A percentile compares a stretch with the other conserved stretches of the same genome.
These are phyloP conservation scores for Thielaviopsis ethacetica DNA, from an alignment of 2,329 filamentous ascomycete species.

Conservation along the genomic window DNA sequence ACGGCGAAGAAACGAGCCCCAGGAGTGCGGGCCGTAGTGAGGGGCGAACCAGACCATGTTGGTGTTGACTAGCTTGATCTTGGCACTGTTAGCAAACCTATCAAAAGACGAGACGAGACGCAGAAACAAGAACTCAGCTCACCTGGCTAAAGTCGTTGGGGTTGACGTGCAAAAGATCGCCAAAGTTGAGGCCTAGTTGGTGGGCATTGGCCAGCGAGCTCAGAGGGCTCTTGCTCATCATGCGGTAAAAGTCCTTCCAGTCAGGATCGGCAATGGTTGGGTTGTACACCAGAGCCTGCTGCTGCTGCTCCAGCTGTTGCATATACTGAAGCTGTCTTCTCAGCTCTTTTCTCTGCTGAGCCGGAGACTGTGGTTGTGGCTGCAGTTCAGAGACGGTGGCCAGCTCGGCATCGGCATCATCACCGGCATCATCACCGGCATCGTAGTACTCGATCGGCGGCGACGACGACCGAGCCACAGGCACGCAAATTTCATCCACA, in stretches of 20 bases:
- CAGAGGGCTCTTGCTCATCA: background rate
- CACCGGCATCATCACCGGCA: too few relatives aligned
- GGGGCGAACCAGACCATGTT: background rate
- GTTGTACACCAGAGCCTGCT: background rate
- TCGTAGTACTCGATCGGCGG: too few relatives aligned
- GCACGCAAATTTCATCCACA: too few relatives aligned
- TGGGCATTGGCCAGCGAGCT: background rate
- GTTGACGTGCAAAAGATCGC: background rate
- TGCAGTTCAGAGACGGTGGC: too few relatives aligned
- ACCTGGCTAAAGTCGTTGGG: background rate
- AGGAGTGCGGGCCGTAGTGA: background rate
- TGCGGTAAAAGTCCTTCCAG: background rate
- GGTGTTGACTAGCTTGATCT: background rate
- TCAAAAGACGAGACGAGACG: background rate
- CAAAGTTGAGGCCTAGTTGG: background rate
- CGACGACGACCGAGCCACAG: too few relatives aligned
- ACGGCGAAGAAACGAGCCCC: background rate
- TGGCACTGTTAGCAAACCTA: background rate
- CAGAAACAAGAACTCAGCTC: background rate
- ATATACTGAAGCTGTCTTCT: too few relatives aligned
- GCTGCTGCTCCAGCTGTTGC: background rate
- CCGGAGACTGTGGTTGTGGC: too few relatives aligned
- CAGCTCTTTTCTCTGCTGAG: too few relatives aligned
- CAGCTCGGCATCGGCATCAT: too few relatives aligned
- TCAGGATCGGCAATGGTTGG: background rate